These are phyloP conservation scores for Tillandsia fasciculata DNA, from an alignment of 176 grass and related monocot species.

Conservation along the genomic window DNA sequence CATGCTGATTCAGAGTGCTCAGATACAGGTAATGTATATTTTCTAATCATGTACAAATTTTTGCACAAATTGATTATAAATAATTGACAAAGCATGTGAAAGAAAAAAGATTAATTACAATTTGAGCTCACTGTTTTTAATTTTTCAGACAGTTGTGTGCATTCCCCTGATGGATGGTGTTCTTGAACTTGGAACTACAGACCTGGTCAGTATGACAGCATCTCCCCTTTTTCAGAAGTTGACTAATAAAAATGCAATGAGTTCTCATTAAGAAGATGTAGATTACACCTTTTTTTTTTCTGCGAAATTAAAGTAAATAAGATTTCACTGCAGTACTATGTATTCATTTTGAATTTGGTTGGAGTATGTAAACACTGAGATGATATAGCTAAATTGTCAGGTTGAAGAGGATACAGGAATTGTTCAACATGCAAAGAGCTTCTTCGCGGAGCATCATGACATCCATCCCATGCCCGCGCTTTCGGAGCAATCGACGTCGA, in stretches of 20 bases:
- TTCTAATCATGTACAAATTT: background rate
- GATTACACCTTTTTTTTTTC: background rate
- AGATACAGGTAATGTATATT: conserved; percentile 52
- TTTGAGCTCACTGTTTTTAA: background rate
- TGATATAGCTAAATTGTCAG: conserved; percentile 27
- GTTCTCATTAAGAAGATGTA: background rate
- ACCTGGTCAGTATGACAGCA: conserved; percentile 34
- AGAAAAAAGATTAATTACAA: too few relatives aligned
- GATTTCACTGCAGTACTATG: background rate
- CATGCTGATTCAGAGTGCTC: conserved; percentile 46
- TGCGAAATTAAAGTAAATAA: background rate
- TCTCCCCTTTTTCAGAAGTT: background rate
- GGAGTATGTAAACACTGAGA: background rate
- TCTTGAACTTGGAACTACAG: conserved; percentile 74
- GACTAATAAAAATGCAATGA: background rate
- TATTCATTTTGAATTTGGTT: background rate
- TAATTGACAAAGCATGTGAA: too few relatives aligned
- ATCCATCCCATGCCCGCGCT: conserved; percentile 35
- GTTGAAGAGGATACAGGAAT: conserved; percentile 59
- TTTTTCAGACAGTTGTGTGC: conserved; percentile 62
- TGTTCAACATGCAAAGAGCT: conserved; percentile 45
- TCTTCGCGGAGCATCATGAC: conserved; percentile 51
- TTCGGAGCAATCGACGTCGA: conserved; percentile 73
- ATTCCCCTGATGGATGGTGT: conserved; percentile 55
- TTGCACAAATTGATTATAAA: too few relatives aligned